These are phyloP conservation scores for Bryopsis sp. DNA, from an alignment of 139 green algal genomes.

Conservation along the genomic window DNA sequence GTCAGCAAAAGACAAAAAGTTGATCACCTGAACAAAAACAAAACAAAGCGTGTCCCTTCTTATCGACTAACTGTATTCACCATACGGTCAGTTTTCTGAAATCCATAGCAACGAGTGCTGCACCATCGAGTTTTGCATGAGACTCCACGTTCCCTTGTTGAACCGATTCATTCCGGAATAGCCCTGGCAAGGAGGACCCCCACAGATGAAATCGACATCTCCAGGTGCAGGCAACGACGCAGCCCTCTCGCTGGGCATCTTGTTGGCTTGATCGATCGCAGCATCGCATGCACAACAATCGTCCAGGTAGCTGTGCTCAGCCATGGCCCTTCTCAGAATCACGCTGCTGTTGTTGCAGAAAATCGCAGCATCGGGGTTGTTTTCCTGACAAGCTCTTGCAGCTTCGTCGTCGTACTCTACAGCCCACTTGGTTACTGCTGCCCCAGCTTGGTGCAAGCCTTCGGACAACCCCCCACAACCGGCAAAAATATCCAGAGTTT, in stretches of 20 bases:
- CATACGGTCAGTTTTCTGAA: background rate
- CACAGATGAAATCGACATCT: conserved; percentile 92
- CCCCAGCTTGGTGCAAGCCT: conserved; percentile 81
- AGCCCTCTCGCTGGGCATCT: conserved; percentile 27
- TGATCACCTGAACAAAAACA: conserved; percentile 59
- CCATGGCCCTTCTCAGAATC: conserved; percentile 73
- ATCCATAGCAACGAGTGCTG: background rate
- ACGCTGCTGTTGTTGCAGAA: conserved; percentile 94
- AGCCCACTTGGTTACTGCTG: conserved; percentile 73
- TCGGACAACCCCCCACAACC: conserved; percentile 89
- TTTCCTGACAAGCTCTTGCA: conserved; percentile 80
- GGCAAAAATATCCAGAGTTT: conserved; percentile 95
- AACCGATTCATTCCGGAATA: conserved; percentile 98
- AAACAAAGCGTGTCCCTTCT: too few relatives aligned
- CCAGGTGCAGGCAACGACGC: conserved; percentile 63
- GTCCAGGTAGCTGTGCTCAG: conserved; percentile 46
- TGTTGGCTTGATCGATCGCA: conserved; percentile 18
- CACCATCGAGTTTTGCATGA: conserved; percentile 95
- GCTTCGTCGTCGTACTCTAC: conserved; percentile 90
- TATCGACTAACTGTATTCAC: too few relatives aligned
- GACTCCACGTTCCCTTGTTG: conserved; percentile 93
- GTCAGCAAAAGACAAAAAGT: conserved; percentile 84
- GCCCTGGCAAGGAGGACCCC: conserved; percentile 91
- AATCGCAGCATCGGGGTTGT: conserved; percentile 68
- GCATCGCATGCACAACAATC: conserved; percentile 58